Percentiles rank a stretch among this genome's conserved stretches.
These are phyloP conservation scores for Globisporangium canariense DNA, from an alignment of 352 stramenopile genomes.

Conservation along the genomic window DNA sequence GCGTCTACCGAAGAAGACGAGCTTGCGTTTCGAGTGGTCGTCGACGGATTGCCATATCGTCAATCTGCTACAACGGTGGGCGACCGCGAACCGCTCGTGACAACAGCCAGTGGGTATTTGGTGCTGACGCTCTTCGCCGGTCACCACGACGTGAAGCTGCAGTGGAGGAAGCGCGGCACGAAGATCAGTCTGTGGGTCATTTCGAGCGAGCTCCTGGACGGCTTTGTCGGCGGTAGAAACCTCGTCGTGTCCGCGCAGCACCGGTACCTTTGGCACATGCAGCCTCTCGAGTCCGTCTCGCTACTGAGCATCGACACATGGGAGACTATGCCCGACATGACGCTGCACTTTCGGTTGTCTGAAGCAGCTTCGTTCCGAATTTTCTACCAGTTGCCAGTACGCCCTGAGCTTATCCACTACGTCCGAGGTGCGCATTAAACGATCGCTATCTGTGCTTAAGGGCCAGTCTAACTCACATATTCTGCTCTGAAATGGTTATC, in stretches of 20 bases:
- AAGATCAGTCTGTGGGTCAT: conserved; percentile 57
- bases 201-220: conserved; percentile 54
- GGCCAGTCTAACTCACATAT: background rate
- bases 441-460: background rate
- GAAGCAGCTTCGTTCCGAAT: conserved; percentile 50
- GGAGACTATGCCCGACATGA: conserved; percentile 57
- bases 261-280: conserved; percentile 61
- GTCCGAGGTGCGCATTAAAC: conserved; percentile 35
- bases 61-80: conserved; percentile 64
- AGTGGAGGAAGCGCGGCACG: conserved; percentile 65
- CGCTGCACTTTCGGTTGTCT: conserved; percentile 41
- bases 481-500: conserved; percentile 9
- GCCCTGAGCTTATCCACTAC: conserved; percentile 47
- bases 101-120: conserved; percentile 54
- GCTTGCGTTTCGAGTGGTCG: conserved; percentile 53
- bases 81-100: conserved; percentile 51
- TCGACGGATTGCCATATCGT: conserved; percentile 56
- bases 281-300: conserved; percentile 40
- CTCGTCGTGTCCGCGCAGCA: conserved; percentile 67
- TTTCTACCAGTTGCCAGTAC: conserved; percentile 75
- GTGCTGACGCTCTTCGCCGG: conserved; percentile 50
- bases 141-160: conserved; percentile 45
- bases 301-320: conserved; percentile 49
- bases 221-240: conserved; percentile 59
- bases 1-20: conserved; percentile 34